Evolutionary conservation across 768 basidiomycete genomes (phyloP).

Genomic region (Agaricus blazei): DNA sequence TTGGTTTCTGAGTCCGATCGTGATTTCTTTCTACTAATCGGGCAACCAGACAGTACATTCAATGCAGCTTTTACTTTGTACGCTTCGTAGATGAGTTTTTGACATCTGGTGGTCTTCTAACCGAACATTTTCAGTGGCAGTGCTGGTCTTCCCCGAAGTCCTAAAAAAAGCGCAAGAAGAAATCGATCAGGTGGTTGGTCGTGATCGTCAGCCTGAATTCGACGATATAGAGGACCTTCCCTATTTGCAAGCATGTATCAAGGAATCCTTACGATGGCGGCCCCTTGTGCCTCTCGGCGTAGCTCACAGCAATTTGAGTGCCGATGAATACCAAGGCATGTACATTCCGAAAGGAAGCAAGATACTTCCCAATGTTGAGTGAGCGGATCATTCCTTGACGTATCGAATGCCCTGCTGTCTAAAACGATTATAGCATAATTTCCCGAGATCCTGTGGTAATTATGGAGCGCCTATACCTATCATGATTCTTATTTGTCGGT

Average conservation of each 20-base stretch:
- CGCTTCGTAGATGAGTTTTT: conserved; percentile 10
- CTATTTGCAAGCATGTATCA: conserved; percentile 11
- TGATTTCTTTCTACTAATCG: too few relatives aligned
- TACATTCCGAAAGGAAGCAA: conserved; percentile 1
- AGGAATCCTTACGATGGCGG: conserved; percentile 11
- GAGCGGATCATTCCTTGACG: background rate
- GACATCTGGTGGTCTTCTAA: conserved; percentile 19
- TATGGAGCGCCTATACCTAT: too few relatives aligned
- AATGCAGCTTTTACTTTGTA: conserved; percentile 16
- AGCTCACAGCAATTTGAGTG: conserved; percentile 11
- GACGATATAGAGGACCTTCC: conserved; percentile 10
- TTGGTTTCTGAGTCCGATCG: too few relatives aligned
- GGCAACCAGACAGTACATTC: conserved; percentile 17
- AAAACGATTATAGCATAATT: too few relatives aligned
- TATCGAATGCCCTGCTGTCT: background rate
- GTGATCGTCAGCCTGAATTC: conserved; percentile 12
- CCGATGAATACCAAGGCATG: conserved; percentile 11
- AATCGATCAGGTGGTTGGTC: conserved; percentile 13
- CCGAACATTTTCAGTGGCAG: conserved; percentile 12
- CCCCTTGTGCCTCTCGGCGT: conserved; percentile 8
- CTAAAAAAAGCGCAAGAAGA: conserved; percentile 13
- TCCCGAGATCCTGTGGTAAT: too few relatives aligned
- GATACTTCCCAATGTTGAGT: background rate
- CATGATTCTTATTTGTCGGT: too few relatives aligned
- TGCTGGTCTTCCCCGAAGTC: conserved; percentile 12